These are phyloP conservation scores for Gremmenia infestans DNA, from an alignment of 2,329 filamentous ascomycete species.

Conservation along the genomic window DNA sequence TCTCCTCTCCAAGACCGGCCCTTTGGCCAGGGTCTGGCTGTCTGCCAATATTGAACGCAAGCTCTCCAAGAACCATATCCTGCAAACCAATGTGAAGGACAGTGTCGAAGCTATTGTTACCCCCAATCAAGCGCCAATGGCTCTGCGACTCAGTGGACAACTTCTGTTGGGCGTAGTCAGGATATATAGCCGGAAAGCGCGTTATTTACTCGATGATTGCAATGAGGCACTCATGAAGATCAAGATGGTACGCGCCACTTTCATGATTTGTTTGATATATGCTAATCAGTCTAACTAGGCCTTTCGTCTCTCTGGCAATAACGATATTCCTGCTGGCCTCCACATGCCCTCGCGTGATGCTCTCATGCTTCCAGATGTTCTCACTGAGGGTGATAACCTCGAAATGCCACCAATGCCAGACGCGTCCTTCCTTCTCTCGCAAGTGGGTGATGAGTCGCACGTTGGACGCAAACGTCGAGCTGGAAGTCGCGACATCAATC, in stretches of 20 bases:
- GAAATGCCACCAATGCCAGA: conserved; percentile 80
- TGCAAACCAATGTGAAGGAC: conserved; percentile 91
- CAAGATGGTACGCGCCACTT: conserved; percentile 71
- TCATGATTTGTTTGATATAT: not conserved
- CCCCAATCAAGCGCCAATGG: conserved; percentile 89
- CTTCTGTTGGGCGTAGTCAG: conserved; percentile 90
- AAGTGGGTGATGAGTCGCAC: conserved; percentile 59
- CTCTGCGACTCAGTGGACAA: conserved; percentile 88
- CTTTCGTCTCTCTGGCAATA: conserved; percentile 89
- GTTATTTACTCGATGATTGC: conserved; percentile 94
- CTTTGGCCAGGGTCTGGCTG: conserved; percentile 94
- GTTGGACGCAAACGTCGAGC: conserved; percentile 52
- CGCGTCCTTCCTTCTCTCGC: conserved; percentile 75
- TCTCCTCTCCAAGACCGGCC: conserved; percentile 92
- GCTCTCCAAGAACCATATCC: conserved; percentile 91
- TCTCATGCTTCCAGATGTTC: conserved; percentile 82
- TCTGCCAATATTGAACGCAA: conserved; percentile 98
- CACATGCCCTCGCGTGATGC: conserved; percentile 79
- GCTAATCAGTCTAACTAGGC: conserved; percentile 55
- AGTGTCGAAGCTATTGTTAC: conserved; percentile 95
- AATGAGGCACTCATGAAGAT: conserved; percentile 97
- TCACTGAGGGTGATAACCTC: conserved; percentile 84
- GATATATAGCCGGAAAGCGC: conserved; percentile 96
- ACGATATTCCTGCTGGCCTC: conserved; percentile 83
- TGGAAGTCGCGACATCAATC: conserved; percentile 60